Percentiles rank a stretch among this genome's conserved stretches.
These are phyloP conservation scores for Solanum medicagineum DNA, from an alignment of 257 asterid genomes.

Conservation along the genomic window DNA sequence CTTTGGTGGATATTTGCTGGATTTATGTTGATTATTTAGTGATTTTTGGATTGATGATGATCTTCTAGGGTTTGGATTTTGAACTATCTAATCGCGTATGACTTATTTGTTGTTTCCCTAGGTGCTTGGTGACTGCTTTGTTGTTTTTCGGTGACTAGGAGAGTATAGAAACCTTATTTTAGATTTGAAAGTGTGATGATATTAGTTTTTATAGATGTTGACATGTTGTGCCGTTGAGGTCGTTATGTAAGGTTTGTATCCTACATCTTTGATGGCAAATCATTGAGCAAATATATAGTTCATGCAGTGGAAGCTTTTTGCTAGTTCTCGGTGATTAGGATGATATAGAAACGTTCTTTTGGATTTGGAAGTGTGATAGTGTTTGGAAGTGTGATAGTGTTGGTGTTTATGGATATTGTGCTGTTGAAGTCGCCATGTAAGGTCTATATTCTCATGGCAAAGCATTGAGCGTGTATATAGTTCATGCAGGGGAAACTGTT, in stretches of 20 bases:
- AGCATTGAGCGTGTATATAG: neutral
- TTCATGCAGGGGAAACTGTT: neutral
- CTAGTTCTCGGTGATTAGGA: neutral
- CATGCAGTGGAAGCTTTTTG: neutral
- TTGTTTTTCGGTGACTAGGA: neutral
- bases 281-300: neutral
- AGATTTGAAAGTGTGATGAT: neutral
- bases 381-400: neutral
- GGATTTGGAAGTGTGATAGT: neutral
- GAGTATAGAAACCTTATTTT: neutral
- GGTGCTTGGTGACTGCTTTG: neutral
- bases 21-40: neutral
- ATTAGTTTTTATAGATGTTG: neutral
- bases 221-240: neutral
- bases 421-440: neutral
- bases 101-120: neutral
- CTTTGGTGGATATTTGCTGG: neutral
- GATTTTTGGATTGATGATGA: neutral
- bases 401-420: neutral
- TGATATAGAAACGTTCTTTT: neutral
- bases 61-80: neutral
- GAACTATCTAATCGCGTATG: neutral
- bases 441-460: neutral
- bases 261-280: neutral
- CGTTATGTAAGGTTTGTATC: neutral